Conservation (phyloP, 331 rosid genomes). For the Pyrus hybrid region DNA sequence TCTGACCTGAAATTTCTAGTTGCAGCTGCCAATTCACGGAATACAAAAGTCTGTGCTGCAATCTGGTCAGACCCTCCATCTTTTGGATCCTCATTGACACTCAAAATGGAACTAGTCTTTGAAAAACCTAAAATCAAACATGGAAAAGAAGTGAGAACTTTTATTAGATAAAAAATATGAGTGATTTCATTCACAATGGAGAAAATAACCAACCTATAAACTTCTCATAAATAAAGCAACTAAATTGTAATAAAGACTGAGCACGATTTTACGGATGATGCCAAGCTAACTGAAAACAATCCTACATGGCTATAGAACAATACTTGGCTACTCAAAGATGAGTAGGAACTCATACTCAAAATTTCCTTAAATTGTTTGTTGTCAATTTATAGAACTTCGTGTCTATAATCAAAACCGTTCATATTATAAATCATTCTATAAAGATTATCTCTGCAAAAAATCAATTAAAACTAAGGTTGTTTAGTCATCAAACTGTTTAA, state of each 20-base stretch:
- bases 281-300: background rate
- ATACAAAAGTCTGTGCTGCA: slow-evolving; percentile 77
- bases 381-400: too few relatives aligned
- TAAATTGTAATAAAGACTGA: too few relatives aligned
- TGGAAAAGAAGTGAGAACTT: background rate
- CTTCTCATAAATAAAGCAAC: background rate
- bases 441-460: too few relatives aligned
- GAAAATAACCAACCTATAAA: background rate
- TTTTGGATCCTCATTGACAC: slow-evolving; percentile 43
- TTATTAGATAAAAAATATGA: background rate
- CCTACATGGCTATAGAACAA: too few relatives aligned
- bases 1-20: too few relatives aligned
- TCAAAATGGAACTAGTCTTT: slow-evolving; percentile 45
- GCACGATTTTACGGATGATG: background rate
- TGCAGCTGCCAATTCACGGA: slow-evolving; percentile 93
- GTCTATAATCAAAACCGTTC: too few relatives aligned
- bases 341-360: too few relatives aligned
- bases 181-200: background rate
- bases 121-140: slow-evolving; percentile 29
- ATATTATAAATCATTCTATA: too few relatives aligned
- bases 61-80: slow-evolving; percentile 65
- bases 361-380: too few relatives aligned
- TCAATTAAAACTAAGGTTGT: too few relatives aligned
- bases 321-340: too few relatives aligned
- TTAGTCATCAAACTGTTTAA: too few relatives aligned